These are phyloP conservation scores for Sedum album DNA, from an alignment of 164 flowering plant genomes.

Conservation along the genomic window DNA sequence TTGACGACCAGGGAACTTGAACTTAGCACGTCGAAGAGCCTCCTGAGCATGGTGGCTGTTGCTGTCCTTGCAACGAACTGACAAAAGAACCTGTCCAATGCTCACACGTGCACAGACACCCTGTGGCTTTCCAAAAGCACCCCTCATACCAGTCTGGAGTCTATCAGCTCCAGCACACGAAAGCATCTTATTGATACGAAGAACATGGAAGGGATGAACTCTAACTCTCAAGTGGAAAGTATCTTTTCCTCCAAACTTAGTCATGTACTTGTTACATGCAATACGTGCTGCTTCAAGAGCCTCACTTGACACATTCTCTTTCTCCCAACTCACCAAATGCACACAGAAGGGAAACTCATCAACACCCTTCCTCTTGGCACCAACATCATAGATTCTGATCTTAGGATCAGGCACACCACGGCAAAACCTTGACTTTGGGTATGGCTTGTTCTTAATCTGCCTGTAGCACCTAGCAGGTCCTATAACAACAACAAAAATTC, in stretches of 20 bases:
- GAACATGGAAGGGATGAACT: background rate
- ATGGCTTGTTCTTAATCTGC: conserved; percentile 3
- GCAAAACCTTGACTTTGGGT: conserved; percentile 1
- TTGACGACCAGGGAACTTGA: conserved; percentile 4
- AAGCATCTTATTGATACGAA: background rate
- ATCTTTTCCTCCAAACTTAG: conserved; percentile 4
- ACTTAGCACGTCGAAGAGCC: conserved; percentile 5
- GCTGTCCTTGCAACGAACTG: background rate
- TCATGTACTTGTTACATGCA: conserved; percentile 3
- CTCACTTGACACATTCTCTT: background rate
- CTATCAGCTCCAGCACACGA: conserved; percentile 4
- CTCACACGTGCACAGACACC: background rate
- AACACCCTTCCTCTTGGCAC: conserved; percentile 5
- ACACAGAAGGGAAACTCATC: conserved; percentile 6
- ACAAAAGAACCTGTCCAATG: background rate
- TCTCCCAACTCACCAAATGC: conserved; percentile 1
- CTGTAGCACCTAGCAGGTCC: conserved; percentile 4
- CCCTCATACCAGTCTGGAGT: conserved; percentile 3
- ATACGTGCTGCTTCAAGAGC: conserved; percentile 1
- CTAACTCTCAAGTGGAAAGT: background rate
- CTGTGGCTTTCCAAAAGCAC: conserved; percentile 2
- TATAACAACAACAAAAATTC: too few relatives aligned
- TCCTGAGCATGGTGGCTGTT: conserved; percentile 1
- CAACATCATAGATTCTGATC: background rate
- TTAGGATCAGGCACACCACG: conserved; percentile 1